Percentiles rank a stretch among this genome's conserved stretches.
Evolutionary conservation across 2,329 filamentous ascomycete species (phyloP).

Genomic region (Stemphylium beticola): DNA sequence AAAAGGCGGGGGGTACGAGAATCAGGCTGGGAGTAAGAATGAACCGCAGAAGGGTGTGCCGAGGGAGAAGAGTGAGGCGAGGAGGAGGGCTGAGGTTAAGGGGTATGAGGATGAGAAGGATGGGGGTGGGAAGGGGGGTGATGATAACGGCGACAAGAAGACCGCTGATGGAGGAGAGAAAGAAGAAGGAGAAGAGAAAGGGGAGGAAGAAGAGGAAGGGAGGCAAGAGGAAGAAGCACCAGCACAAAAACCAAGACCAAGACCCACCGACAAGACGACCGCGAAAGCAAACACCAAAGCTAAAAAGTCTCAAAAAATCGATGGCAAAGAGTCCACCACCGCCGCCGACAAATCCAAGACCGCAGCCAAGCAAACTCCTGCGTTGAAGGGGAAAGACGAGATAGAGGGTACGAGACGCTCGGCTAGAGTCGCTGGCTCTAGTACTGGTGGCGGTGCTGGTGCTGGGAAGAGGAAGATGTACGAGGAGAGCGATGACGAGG

Average conservation of each 20-base stretch:
- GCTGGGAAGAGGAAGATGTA: constrained; percentile 32
- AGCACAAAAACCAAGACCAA: constrained; percentile 30
- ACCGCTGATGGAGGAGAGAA: too few relatives aligned
- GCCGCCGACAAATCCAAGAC: constrained; percentile 22
- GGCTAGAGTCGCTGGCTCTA: constrained; percentile 8
- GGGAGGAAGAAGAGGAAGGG: constrained; percentile 5
- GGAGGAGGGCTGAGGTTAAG: constrained; percentile 16
- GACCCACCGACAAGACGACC: constrained; percentile 30
- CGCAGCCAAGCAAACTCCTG: neutral
- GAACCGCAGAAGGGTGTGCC: constrained; percentile 53
- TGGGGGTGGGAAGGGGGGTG: neutral
- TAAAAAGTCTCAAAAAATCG: constrained; percentile 17
- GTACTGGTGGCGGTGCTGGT: too few relatives aligned
- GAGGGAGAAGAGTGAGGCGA: constrained; percentile 28
- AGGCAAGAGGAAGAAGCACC: neutral
- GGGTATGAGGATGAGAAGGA: constrained; percentile 10
- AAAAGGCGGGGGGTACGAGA: constrained; percentile 50
- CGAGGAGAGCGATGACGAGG: constrained; percentile 20
- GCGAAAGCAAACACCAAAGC: constrained; percentile 27
- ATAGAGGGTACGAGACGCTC: constrained; percentile 29
- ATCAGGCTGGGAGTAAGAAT: constrained; percentile 52
- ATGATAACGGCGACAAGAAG: constrained; percentile 3
- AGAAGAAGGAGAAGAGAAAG: too few relatives aligned
- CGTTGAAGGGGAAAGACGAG: constrained; percentile 19
- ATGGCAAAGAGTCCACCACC: constrained; percentile 21